A percentile compares a stretch with the other conserved stretches of the same genome.
These are phyloP conservation scores for Epichloe sibirici DNA, from an alignment of 2,329 filamentous ascomycete species.

Conservation along the genomic window DNA sequence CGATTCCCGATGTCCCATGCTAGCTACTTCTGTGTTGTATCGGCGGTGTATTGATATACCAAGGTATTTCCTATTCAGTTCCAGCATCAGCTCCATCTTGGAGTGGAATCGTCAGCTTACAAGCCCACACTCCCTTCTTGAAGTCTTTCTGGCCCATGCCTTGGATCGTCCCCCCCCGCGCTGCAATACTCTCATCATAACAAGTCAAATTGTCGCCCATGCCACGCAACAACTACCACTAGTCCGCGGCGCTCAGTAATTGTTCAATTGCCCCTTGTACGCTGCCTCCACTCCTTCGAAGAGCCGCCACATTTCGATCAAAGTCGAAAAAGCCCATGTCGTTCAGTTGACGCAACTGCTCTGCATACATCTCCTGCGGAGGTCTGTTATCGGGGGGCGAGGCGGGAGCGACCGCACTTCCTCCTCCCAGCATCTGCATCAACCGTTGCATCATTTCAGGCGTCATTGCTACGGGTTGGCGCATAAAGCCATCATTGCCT, in stretches of 20 bases:
- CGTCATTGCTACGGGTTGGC: slow-evolving; percentile 34
- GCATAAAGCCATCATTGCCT: slow-evolving; percentile 10
- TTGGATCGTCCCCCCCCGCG: background rate
- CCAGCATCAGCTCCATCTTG: background rate
- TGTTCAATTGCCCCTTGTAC: slow-evolving; percentile 86
- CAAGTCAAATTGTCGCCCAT: background rate
- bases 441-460: slow-evolving; percentile 45
- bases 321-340: slow-evolving; percentile 99
- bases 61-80: background rate
- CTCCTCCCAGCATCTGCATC: slow-evolving; percentile 34
- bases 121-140: background rate
- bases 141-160: background rate
- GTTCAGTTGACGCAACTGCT: slow-evolving; percentile 84
- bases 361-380: slow-evolving; percentile 85
- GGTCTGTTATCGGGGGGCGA: slow-evolving; percentile 69
- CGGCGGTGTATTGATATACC: background rate
- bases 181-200: background rate
- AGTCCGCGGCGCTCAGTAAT: slow-evolving; percentile 35
- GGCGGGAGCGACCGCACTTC: slow-evolving; percentile 23
- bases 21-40: background rate
- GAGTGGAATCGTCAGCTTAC: background rate
- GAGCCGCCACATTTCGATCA: slow-evolving; percentile 77
- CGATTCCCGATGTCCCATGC: too few relatives aligned
- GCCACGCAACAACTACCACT: background rate
- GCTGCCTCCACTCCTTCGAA: slow-evolving; percentile 81